Evolutionary conservation across 495 filamentous ascomycete genomes (phyloP).

Genomic region (Letharia columbiana): DNA sequence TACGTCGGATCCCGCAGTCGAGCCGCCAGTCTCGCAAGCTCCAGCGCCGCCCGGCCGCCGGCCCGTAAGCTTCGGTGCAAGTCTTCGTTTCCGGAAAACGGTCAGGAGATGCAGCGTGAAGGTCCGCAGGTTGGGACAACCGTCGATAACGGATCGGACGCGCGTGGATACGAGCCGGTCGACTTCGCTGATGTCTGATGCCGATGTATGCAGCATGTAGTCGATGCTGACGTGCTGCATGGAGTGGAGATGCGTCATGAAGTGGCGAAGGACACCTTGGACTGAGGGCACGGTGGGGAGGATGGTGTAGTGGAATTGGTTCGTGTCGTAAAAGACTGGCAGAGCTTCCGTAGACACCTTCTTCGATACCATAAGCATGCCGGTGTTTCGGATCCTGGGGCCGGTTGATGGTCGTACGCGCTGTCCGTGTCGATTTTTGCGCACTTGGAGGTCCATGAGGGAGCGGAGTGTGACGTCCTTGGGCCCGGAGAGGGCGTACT

Average conservation of each 20-base stretch:
- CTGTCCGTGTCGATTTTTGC: neutral
- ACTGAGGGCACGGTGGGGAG: neutral
- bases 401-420: neutral
- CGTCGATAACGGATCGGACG: neutral
- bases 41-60: neutral
- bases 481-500: neutral
- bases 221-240: neutral
- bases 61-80: neutral
- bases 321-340: neutral
- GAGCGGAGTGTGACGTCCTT: neutral
- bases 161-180: neutral
- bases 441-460: neutral
- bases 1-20: neutral
- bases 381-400: neutral
- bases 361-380: neutral
- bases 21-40: neutral
- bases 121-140: neutral
- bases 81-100: neutral
- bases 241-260: neutral
- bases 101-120: neutral
- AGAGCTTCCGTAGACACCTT: neutral
- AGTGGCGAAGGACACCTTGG: neutral
- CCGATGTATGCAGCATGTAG: neutral
- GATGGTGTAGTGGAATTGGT: neutral
- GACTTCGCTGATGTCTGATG: neutral